Base-by-base conservation (phyloP, 495 filamentous ascomycete species). In the Penicillium longicatenatum region DNA sequence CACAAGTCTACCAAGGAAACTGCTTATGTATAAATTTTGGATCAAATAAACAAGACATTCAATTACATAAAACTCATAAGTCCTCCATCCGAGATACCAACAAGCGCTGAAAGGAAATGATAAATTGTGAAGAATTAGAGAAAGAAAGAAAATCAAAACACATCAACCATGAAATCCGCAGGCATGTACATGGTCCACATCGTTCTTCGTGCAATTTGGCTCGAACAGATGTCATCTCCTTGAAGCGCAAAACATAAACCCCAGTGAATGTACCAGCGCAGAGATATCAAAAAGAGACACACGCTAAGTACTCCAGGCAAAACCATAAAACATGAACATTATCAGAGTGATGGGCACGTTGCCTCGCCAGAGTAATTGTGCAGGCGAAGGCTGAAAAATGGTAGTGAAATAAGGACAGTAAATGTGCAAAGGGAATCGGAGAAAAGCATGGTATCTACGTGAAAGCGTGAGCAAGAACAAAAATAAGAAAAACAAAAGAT, bases 361-460 rank as follows among this genome's bases (percentile, higher is more conserved):
- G 50, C 19, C 43, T 20, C 35, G 35, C 31, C 35, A 58, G 22
- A 24, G 39, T 31, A 35, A 47, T 39, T 56, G 39, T 20, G 33
- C 33, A 22, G 22, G 19, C 21, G n/a, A 52, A 24, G 16, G 29
- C 50, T 37, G 30, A n/a, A 14, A 16, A 50, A 61, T 31, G 43
- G 17, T 37, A 20, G 16, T 30, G 39, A 59, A 62, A 56, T 44
- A 57, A 67, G 52, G 54, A 66, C 55, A 30, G 56, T 63, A 22
- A 64, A 65, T 67, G 64, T 64, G 67, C 64, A 57, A 70, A 50
- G 55, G 26, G 51, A 16, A 37, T 42, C 6, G 2, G 2, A 19
- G 24, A 52, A 52, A 19, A 43, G 58, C 47, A 60, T 67, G 64
- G 64, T 71, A 69, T 71, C 64, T 67, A 65, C 62, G 62, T 69